A percentile compares a stretch with the other conserved stretches of the same genome.
phyloP scores from a whole-genome alignment of 2,329 filamentous ascomycete genomes.

The Apiospora pterosperma region DNA sequence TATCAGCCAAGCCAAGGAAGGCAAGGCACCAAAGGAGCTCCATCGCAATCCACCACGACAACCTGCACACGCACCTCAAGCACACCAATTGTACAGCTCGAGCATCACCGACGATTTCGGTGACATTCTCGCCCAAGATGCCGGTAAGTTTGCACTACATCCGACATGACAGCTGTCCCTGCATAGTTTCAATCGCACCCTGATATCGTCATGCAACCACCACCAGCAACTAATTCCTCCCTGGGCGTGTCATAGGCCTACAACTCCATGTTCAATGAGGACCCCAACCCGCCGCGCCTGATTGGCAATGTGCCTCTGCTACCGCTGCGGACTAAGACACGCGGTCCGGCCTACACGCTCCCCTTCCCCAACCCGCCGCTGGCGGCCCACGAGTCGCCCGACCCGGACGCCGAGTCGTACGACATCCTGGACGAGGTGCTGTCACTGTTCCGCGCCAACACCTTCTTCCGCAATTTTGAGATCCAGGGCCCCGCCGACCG shows the following conservation, averaged over 20 bases:
- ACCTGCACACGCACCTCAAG: neutral
- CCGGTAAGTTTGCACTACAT: conserved; percentile 35
- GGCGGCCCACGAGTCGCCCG: conserved; percentile 59
- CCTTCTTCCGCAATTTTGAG: conserved; percentile 99
- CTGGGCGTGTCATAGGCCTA: conserved; percentile 65
- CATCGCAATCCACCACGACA: neutral
- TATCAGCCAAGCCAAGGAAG: conserved; percentile 1
- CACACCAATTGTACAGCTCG: conserved; percentile 1
- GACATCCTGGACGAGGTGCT: conserved; percentile 95
- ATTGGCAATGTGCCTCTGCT: conserved; percentile 93
- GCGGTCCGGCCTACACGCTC: conserved; percentile 90
- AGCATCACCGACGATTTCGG: conserved; percentile 8
- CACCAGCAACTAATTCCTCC: neutral
- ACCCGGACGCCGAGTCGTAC: conserved; percentile 89
- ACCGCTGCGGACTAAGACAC: conserved; percentile 89
- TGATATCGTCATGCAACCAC: neutral
- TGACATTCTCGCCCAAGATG: conserved; percentile 35
- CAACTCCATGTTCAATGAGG: conserved; percentile 93
- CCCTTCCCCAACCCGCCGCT: conserved; percentile 56
- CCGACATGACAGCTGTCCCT: neutral
- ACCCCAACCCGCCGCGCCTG: conserved; percentile 59
- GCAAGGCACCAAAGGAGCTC: neutral
- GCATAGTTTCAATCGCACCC: neutral
- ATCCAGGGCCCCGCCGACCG: conserved; percentile 95
- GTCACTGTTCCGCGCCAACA: conserved; percentile 92